A percentile compares a stretch with the other conserved stretches of the same genome.
Conservation (phyloP, 768 basidiomycete species). For the Wakefieldia striispora region DNA sequence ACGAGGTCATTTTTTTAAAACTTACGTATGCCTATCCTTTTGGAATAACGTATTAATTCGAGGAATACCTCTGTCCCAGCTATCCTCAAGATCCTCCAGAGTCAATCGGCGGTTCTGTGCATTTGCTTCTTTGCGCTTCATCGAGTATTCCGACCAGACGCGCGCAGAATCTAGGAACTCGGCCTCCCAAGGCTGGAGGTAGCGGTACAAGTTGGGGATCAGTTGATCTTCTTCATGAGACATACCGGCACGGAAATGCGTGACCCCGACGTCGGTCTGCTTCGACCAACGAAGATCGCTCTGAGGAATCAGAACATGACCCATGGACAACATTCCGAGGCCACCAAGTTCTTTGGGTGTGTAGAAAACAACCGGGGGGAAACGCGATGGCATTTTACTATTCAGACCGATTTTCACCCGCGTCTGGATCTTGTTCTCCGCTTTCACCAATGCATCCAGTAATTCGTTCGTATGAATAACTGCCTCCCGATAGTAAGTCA, state of each 20-base stretch:
- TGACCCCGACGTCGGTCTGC: slow-evolving; percentile 96
- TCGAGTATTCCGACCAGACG: slow-evolving; percentile 98
- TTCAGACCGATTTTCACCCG: slow-evolving; percentile 99
- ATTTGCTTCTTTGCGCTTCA: slow-evolving; percentile 99
- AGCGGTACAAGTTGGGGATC: slow-evolving; percentile 96
- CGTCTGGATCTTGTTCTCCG: slow-evolving; percentile 99
- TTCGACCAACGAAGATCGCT: slow-evolving; percentile 98
- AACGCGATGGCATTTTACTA: slow-evolving; percentile 99
- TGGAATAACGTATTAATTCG: slow-evolving; percentile 99
- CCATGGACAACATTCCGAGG: slow-evolving; percentile 99
- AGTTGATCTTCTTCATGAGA: slow-evolving; percentile 92
- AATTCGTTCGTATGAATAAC: slow-evolving; percentile 97
- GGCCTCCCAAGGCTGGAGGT: slow-evolving; percentile 96
- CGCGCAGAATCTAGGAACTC: slow-evolving; percentile 98
- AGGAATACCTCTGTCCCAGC: slow-evolving; percentile 98
- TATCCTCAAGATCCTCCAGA: slow-evolving; percentile 96
- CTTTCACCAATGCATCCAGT: slow-evolving; percentile 94
- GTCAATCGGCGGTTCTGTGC: slow-evolving; percentile 97
- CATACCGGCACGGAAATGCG: slow-evolving; percentile 99
- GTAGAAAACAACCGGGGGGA: slow-evolving; percentile 95
- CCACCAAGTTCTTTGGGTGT: slow-evolving; percentile 98
- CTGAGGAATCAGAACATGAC: slow-evolving; percentile 97
- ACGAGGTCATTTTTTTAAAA: slow-evolving; percentile 2
- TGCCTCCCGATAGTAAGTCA: slow-evolving; percentile 98
- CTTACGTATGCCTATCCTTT: slow-evolving; percentile 91